Evolutionary conservation across 345 rosid genomes (phyloP), one percentile per base, ranked within the genome.

Genomic region (Lepidium africanum): DNA sequence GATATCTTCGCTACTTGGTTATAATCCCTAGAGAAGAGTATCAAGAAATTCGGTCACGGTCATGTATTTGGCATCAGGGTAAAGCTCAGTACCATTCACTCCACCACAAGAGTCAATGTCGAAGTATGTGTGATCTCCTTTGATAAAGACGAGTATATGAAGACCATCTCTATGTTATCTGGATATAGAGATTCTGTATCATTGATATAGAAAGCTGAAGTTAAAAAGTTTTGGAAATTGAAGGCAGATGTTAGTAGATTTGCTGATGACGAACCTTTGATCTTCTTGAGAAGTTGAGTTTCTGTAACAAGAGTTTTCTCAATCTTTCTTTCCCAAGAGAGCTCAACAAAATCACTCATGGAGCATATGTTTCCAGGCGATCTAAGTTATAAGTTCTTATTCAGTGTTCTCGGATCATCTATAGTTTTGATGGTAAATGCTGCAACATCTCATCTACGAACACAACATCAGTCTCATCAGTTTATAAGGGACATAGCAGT

Each of bases 11-110:
- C 23, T 59, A 9, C 16, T 69, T 30, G 52, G 36, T 39, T 49
- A 69, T 19, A 17, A 59, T 27, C n/a, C n/a, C 21, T 65, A 57
- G 6, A 48, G 61, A 65, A 73, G 67, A 73, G 61, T 65, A 55
- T 76, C 73, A 6, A 91, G 90, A 69, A 59, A 77, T 56, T 91
- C 87, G 33, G 79, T 88, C 58, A 88, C 96, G 4, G 84, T 85
- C 52, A 86, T 81, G 78, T 85, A 82, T 8, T 83, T 81, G 55
- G 87, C 88, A 53, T 85, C 87, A 7, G 96, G 94, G 65, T 85
- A 89, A n/a, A 89, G 84, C 86, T 84, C 87, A 21, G 86, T 85
- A 57, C 94, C 97, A 70, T 83, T 92, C 7, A 77, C 75, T n/a
- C 88, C 96, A 42, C 83, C 84, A 0, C 83, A 87, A 25, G 87